Conservation (phyloP, 2,329 filamentous ascomycete species). For the Fusarium siculi region DNA sequence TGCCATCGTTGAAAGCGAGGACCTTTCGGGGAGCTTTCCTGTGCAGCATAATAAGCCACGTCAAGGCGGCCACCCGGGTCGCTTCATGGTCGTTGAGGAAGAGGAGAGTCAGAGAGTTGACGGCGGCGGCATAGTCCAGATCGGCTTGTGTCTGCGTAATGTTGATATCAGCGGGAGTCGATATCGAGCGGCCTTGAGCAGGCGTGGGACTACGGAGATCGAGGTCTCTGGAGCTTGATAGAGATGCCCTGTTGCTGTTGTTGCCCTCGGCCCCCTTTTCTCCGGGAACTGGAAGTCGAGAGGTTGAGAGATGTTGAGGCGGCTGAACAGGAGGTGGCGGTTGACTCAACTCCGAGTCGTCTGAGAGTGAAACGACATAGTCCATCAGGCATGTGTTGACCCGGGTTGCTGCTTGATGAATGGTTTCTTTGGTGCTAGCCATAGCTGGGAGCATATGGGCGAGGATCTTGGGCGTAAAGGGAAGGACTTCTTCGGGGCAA, state of each 20-base stretch:
- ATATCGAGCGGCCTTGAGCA: constrained; percentile 58
- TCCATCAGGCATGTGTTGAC: constrained; percentile 94
- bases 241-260: constrained; percentile 62
- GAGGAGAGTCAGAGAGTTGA: constrained; percentile 90
- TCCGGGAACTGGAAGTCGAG: constrained; percentile 56
- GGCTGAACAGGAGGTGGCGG: constrained; percentile 32
- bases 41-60: constrained; percentile 98
- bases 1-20: constrained; percentile 95
- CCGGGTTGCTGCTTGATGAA: constrained; percentile 85
- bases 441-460: constrained; percentile 93
- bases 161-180: constrained; percentile 58
- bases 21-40: constrained; percentile 93
- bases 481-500: constrained; percentile 93
- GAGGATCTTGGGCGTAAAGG: constrained; percentile 91
- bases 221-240: constrained; percentile 64
- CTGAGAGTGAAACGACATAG: constrained; percentile 90
- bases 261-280: constrained; percentile 58
- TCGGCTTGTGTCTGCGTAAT: constrained; percentile 67
- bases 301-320: constrained; percentile 47
- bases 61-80: constrained; percentile 90
- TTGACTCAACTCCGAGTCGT: constrained; percentile 63
- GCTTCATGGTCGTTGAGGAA: constrained; percentile 98
- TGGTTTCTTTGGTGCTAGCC: constrained; percentile 89
- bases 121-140: constrained; percentile 95
- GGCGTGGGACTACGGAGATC: constrained; percentile 65